Base-by-base conservation (phyloP, 768 basidiomycete species). In the Polyporus arcularius region DNA sequence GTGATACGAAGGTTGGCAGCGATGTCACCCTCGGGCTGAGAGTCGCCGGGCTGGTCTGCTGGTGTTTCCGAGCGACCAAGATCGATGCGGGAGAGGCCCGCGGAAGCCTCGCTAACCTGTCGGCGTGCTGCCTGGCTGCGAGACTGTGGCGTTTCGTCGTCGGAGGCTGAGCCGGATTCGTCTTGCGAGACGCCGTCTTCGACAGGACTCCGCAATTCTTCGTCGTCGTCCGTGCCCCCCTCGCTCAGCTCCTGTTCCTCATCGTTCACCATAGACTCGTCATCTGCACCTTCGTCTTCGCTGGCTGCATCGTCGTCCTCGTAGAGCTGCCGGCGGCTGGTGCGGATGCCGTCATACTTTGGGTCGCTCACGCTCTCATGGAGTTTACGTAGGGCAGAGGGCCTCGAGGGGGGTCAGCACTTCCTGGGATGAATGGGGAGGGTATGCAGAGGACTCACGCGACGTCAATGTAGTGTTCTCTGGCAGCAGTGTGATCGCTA, bases 381-480 rank as follows among this genome's bases (percentile, higher is more conserved):
- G 39, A 80, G 68, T 68, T 82, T 88, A 32, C 91, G 82, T 53
- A 96, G 70, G 35, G 81, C 74, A 60, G 92, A 94, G 10, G 85
- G 85, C 3, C 91, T 94, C 62, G 39, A 47, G 28, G 31, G 43
- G 35, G 56, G 51, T 47, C 28, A 59, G 49, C 9, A 55, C 48
- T 43, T 55, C 26, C 15, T 42, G 12, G 38, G 40, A 21, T 57
- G 55, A 42, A 57, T 40, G 31, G 59, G 30, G 10, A 15, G 18
- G 14, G 53, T 38, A 50, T 18, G 53, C 51, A 53, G 26, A 42
- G n/a, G 28, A 75, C 84, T 61, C 71, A 94, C 91, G 91, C 92
- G 41, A 96, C 91, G 67, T 90, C 86, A 45, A 93, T 69, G 72
- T 96, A 97, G 74, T 96, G 94, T 66, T 88, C 87, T 67, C 88